phyloP scores from a whole-genome alignment of 2,329 filamentous ascomycete species.

The Pseudopithomyces maydicus region DNA sequence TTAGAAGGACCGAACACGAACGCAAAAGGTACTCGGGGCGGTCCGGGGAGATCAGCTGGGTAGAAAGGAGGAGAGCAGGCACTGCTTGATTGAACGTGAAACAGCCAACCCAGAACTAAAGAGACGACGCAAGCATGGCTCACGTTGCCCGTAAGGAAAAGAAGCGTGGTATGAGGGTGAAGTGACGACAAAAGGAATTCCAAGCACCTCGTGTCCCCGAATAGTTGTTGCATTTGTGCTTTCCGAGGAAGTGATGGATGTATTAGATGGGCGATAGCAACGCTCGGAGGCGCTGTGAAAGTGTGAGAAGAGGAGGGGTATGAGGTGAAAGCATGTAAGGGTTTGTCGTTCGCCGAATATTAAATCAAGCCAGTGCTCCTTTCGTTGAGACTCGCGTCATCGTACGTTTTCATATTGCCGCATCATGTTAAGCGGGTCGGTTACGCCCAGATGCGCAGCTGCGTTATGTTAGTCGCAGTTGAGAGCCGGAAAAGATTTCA shows the following conservation, averaged over 20 bases:
- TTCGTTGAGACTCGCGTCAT: slow-evolving; percentile 37
- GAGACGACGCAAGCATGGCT: slow-evolving; percentile 20
- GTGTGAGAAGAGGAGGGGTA: slow-evolving; percentile 30
- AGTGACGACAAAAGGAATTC: slow-evolving; percentile 30
- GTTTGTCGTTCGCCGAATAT: slow-evolving; percentile 34
- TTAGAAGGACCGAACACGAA: slow-evolving; percentile 17
- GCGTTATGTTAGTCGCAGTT: slow-evolving; percentile 28
- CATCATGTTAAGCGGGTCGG: slow-evolving; percentile 21
- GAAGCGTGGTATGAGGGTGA: slow-evolving; percentile 41
- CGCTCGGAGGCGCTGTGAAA: slow-evolving; percentile 24
- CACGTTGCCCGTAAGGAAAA: slow-evolving; percentile 24
- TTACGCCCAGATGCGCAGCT: slow-evolving; percentile 61
- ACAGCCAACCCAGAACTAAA: slow-evolving; percentile 30
- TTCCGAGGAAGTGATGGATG: slow-evolving; percentile 29
- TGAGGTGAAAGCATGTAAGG: slow-evolving; percentile 31
- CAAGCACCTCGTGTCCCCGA: slow-evolving; percentile 37
- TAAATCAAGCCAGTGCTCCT: slow-evolving; percentile 32
- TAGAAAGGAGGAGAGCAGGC: slow-evolving; percentile 18
- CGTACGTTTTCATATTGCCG: slow-evolving; percentile 31
- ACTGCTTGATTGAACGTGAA: slow-evolving; percentile 24
- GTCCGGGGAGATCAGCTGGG: neutral
- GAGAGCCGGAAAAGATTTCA: slow-evolving; percentile 8
- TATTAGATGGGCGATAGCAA: slow-evolving; percentile 38
- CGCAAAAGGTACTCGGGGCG: neutral
- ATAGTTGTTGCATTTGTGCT: slow-evolving; percentile 30